phyloP scores from a whole-genome alignment of 2,329 filamentous ascomycete genomes.

The Paecilomyces sp. region DNA sequence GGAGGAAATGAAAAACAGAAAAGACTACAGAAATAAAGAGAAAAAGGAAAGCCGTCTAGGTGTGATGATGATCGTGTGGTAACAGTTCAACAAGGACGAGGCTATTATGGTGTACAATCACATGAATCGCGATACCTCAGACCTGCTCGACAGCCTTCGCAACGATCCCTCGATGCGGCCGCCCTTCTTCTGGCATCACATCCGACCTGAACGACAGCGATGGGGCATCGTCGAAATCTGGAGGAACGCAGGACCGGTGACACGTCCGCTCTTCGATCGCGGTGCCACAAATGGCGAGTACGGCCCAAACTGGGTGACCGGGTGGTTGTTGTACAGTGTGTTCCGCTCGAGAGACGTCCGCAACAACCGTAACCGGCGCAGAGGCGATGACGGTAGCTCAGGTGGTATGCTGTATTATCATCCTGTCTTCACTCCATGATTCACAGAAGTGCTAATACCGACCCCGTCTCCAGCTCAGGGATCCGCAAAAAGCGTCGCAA shows the following conservation, averaged over 20 bases:
- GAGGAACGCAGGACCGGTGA: slow-evolving; percentile 31
- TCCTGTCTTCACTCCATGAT: slow-evolving; percentile 3
- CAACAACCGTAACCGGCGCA: slow-evolving; percentile 39
- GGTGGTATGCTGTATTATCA: slow-evolving; percentile 9
- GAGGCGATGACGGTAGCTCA: slow-evolving; percentile 20
- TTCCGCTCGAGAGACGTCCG: slow-evolving; percentile 41
- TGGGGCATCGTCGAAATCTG: slow-evolving; percentile 37
- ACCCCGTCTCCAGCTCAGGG: slow-evolving; percentile 9
- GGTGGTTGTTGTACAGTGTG: slow-evolving; percentile 41
- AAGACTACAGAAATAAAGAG: neutral
- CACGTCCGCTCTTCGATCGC: slow-evolving; percentile 32
- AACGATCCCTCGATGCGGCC: slow-evolving; percentile 29
- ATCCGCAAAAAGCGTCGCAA: slow-evolving; percentile 14
- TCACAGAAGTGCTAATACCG: neutral
- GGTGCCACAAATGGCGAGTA: slow-evolving; percentile 37
- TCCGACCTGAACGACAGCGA: slow-evolving; percentile 35
- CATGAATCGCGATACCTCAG: slow-evolving; percentile 32
- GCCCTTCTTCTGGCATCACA: slow-evolving; percentile 42
- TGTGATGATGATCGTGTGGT: neutral
- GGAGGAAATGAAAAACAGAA: neutral
- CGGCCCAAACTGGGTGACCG: slow-evolving; percentile 40
- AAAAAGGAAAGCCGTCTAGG: neutral
- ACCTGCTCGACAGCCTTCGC: slow-evolving; percentile 34
- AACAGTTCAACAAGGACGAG: slow-evolving; percentile 29
- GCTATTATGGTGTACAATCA: slow-evolving; percentile 36